Conservation (phyloP, 2,329 filamentous ascomycete genomes). For the Dothiorella sarmentorum region DNA sequence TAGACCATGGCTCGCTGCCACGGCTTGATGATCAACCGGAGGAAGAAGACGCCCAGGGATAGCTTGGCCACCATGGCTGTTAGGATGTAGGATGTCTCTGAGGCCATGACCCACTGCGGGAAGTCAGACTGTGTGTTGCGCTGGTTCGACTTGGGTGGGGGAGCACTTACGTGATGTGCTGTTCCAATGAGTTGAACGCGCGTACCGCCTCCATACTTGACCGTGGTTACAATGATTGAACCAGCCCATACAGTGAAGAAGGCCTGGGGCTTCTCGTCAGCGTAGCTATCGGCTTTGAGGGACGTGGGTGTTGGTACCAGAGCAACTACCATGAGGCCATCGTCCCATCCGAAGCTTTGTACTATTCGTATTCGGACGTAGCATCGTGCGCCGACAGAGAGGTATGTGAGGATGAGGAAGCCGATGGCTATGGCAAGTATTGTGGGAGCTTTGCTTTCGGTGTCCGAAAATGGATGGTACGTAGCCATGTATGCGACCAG, state of each 20-base stretch:
- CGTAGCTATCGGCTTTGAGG: too few species aligned
- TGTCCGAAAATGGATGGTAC: conserved; percentile 7
- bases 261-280: conserved; percentile 23
- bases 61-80: conserved; percentile 43
- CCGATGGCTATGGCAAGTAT: conserved; percentile 28
- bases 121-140: background rate
- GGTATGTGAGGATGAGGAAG: conserved; percentile 38
- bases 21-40: conserved; percentile 40
- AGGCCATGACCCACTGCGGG: conserved; percentile 33
- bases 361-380: conserved; percentile 41
- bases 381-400: conserved; percentile 37
- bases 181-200: conserved; percentile 20
- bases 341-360: conserved; percentile 44
- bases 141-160: background rate
- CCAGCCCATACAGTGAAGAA: conserved; percentile 34
- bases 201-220: conserved; percentile 32
- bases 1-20: conserved; percentile 37
- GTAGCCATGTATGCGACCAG: background rate
- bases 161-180: conserved; percentile 6
- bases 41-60: conserved; percentile 45
- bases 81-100: conserved; percentile 39
- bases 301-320: conserved; percentile 27
- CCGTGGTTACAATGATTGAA: conserved; percentile 27
- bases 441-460: conserved; percentile 25
- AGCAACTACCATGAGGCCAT: conserved; percentile 40